phyloP scores from a whole-genome alignment of 257 asterid species.

The Schizonepeta tenuifolia region DNA sequence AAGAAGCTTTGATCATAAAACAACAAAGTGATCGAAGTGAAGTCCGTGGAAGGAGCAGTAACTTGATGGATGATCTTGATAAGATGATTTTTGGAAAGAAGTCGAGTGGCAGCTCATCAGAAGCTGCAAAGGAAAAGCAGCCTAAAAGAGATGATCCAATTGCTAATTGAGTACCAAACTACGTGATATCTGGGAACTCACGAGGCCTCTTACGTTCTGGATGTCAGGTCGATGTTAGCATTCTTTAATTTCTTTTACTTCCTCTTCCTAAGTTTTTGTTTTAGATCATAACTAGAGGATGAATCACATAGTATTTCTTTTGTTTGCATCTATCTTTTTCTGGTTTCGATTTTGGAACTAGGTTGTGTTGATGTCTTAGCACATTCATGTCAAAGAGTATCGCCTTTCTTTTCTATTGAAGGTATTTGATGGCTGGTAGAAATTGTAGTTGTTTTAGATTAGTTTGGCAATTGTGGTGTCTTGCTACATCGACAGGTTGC shows the following conservation, averaged over 20 bases:
- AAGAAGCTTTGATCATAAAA: slow-evolving; percentile 59
- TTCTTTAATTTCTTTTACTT: not conserved
- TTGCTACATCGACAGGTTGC: not conserved
- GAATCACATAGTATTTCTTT: slow-evolving; percentile 13
- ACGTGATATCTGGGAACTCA: not conserved
- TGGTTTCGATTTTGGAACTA: not conserved
- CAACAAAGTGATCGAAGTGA: slow-evolving; percentile 47
- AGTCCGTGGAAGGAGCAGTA: slow-evolving; percentile 52
- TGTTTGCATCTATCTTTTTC: not conserved
- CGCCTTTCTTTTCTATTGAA: not conserved
- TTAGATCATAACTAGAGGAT: slow-evolving; percentile 18
- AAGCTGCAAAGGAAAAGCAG: slow-evolving; percentile 55
- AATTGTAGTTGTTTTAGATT: not conserved
- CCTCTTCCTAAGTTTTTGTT: not conserved
- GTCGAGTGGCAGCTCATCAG: slow-evolving; percentile 58
- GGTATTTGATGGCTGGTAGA: slow-evolving; percentile 6
- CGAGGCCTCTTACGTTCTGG: slow-evolving; percentile 8
- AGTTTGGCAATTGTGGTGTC: not conserved
- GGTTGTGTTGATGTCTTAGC: slow-evolving; percentile 15
- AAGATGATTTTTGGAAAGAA: slow-evolving; percentile 80
- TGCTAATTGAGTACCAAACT: slow-evolving; percentile 39
- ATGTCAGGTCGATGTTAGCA: slow-evolving; percentile 5
- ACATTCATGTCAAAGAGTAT: not conserved
- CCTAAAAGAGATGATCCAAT: slow-evolving; percentile 68
- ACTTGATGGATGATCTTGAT: slow-evolving; percentile 82